These are phyloP conservation scores for Chaetomium tenue DNA, from an alignment of 495 filamentous ascomycete species.

Conservation along the genomic window DNA sequence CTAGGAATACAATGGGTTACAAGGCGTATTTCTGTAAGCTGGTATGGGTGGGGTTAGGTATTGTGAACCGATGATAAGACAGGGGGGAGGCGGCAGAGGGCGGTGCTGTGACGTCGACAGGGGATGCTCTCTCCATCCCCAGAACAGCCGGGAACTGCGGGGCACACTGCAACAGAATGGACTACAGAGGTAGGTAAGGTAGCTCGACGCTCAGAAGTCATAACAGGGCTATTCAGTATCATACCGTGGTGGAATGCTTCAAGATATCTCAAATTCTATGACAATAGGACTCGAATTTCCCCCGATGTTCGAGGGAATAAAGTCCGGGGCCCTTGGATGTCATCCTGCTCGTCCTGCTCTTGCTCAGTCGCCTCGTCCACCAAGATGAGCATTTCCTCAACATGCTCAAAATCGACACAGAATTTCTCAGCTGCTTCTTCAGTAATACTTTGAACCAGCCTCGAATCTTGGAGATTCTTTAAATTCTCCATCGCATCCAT, in stretches of 20 bases:
- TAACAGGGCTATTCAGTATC: no score
- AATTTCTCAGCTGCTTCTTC: constrained; percentile 83
- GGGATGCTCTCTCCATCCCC: background rate
- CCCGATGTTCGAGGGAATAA: constrained; percentile 80
- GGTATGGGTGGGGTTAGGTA: background rate
- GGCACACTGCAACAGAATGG: no score
- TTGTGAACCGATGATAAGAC: background rate
- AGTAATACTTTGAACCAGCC: constrained; percentile 68
- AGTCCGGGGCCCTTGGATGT: constrained; percentile 55
- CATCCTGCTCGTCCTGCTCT: constrained; percentile 38
- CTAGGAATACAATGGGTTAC: background rate
- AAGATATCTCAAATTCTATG: constrained; percentile 28
- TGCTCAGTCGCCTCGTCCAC: constrained; percentile 49
- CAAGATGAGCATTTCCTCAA: constrained; percentile 61
- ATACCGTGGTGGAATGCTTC: background rate
- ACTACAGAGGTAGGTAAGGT: no score
- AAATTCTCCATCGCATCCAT: constrained; percentile 87
- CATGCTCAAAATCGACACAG: constrained; percentile 84
- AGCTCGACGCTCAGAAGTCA: no score
- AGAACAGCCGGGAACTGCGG: no score
- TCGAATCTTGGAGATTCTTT: constrained; percentile 65
- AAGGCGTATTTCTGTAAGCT: background rate
- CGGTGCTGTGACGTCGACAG: constrained; percentile 25
- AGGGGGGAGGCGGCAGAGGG: background rate
- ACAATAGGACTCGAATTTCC: constrained; percentile 79